Conservation (phyloP, 129 eudicot genomes). For the Tagetes erecta region DNA sequence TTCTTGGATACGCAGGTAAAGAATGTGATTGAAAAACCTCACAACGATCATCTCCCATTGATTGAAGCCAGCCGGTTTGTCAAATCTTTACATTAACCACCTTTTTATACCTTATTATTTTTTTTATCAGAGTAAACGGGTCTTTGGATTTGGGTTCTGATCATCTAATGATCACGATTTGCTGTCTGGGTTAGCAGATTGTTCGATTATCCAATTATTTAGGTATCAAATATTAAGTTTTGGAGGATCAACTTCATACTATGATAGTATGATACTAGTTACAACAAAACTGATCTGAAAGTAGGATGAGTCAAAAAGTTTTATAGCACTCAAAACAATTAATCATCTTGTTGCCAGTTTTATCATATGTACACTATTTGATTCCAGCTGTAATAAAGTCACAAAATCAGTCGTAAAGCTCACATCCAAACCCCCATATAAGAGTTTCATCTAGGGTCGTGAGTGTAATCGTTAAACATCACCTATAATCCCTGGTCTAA, state of each 20-base stretch:
- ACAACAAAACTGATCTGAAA: neutral
- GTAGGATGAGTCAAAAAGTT: too few species aligned
- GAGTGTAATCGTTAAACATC: neutral
- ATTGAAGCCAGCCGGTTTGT: slow-evolving; percentile 96
- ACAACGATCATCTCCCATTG: slow-evolving; percentile 93
- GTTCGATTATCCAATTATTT: too few species aligned
- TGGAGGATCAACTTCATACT: neutral
- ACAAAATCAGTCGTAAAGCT: neutral
- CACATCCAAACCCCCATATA: neutral
- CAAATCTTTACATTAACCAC: neutral
- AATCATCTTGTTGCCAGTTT: neutral
- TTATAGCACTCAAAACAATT: neutral
- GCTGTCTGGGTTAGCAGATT: neutral
- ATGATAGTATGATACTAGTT: neutral
- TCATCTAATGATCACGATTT: neutral
- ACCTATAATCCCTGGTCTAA: neutral
- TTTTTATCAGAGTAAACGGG: neutral
- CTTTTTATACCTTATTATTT: neutral
- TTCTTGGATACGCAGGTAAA: slow-evolving; percentile 66
- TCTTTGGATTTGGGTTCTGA: too few species aligned
- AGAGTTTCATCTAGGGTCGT: neutral
- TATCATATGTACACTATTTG: neutral
- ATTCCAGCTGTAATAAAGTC: neutral
- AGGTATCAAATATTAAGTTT: too few species aligned
- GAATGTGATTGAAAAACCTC: slow-evolving; percentile 94